Evolutionary conservation across 2,329 filamentous ascomycete species (phyloP).

Genomic region (Akanthomyces dipterigenus): DNA sequence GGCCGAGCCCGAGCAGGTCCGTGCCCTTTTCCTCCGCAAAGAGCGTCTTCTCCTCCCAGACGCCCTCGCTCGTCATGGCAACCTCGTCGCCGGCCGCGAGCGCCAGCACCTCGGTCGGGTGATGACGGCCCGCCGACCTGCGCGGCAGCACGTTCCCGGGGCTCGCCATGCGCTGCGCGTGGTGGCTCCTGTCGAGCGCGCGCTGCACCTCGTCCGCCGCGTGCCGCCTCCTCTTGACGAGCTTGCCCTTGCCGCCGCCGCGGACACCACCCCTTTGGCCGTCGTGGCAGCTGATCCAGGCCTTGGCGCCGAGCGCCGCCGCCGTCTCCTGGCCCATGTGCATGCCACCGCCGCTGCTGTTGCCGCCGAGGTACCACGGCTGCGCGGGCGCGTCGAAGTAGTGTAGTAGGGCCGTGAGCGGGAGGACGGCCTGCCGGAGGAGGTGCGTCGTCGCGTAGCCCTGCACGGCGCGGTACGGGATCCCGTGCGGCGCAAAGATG

Average conservation of each 20-base stretch:
- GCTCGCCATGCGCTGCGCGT: conserved; percentile 14
- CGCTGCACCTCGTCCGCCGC: conserved; percentile 37
- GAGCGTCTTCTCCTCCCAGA: conserved; percentile 19
- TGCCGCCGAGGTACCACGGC: conserved; percentile 50
- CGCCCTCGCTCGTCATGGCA: conserved; percentile 32
- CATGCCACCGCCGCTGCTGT: conserved; percentile 41
- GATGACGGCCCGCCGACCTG: background rate
- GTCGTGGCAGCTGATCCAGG: conserved; percentile 50
- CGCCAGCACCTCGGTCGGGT: conserved; percentile 33
- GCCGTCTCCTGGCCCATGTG: conserved; percentile 53
- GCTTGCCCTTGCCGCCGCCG: conserved; percentile 43
- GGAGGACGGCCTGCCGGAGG: conserved; percentile 47
- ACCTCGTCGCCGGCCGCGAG: conserved; percentile 38
- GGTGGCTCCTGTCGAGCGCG: conserved; percentile 21
- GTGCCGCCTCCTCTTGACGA: conserved; percentile 42
- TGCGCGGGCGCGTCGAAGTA: conserved; percentile 54
- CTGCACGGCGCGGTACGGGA: conserved; percentile 44
- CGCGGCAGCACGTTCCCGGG: background rate
- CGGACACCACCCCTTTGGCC: no score
- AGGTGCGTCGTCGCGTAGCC: conserved; percentile 53
- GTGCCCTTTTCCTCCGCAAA: background rate
- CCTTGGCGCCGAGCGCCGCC: conserved; percentile 41
- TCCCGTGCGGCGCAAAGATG: conserved; percentile 59
- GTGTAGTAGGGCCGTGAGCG: conserved; percentile 58
- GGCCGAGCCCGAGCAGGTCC: background rate